Percentiles rank a stretch among this genome's conserved stretches.
Evolutionary conservation across 192 early-diverging fungal genomes (phyloP).

Genomic region (Umbelopsis vinacea): DNA sequence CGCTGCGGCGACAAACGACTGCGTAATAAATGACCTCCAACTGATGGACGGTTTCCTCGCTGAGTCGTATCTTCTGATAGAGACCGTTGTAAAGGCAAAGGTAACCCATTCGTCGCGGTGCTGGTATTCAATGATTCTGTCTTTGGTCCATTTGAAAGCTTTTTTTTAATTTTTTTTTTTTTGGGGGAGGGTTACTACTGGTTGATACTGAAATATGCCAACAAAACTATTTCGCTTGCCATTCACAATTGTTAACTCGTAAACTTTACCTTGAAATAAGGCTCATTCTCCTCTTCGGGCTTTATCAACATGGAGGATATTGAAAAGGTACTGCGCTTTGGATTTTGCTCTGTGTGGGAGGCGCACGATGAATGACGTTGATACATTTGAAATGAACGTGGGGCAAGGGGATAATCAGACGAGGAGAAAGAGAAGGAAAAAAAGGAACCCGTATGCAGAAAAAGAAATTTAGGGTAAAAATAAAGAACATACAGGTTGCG

Average conservation of each 20-base stretch:
- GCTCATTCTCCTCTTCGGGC: constrained; percentile 7
- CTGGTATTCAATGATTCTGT: background rate
- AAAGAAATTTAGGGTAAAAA: too few species aligned
- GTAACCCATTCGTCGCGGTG: background rate
- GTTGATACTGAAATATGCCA: too few species aligned
- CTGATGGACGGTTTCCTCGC: constrained; percentile 1
- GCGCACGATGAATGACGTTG: constrained; percentile 8
- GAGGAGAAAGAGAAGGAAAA: background rate
- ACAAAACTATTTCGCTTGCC: too few species aligned
- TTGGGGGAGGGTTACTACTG: background rate
- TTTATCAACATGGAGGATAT: constrained; percentile 17
- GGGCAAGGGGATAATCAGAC: constrained; percentile 1
- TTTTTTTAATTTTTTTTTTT: background rate
- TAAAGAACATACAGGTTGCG: too few species aligned
- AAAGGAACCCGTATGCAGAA: background rate
- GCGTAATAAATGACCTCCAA: constrained; percentile 13
- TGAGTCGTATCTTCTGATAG: constrained; percentile 12
- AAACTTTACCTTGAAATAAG: constrained; percentile 17
- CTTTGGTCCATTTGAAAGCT: constrained; percentile 20
- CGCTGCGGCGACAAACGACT: constrained; percentile 18
- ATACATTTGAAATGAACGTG: constrained; percentile 10
- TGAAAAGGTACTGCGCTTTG: constrained; percentile 5
- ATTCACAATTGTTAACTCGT: background rate
- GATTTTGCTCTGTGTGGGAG: constrained; percentile 11
- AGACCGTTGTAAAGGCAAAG: constrained; percentile 9